Evolutionary conservation across 768 basidiomycete species (phyloP).

Genomic region (Naematelia encephala): DNA sequence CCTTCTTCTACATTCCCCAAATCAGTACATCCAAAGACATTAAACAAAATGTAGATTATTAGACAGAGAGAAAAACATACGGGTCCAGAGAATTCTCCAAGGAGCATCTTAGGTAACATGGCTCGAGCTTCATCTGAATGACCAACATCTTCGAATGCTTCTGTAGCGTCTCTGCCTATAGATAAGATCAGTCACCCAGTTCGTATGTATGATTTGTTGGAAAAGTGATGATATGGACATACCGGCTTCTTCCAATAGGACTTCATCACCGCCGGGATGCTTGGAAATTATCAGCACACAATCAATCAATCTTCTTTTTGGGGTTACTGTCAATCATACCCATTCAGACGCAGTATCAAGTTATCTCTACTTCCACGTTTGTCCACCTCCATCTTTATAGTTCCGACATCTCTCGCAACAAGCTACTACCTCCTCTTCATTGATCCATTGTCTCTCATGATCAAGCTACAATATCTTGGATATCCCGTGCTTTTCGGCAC

Average conservation of each 20-base stretch:
- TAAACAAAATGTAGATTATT: not conserved
- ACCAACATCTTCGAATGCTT: conserved; percentile 98
- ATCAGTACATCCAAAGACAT: not conserved
- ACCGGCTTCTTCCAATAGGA: conserved; percentile 82
- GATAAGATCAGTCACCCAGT: conserved; percentile 12
- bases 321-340: no score
- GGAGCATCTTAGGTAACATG: conserved; percentile 69
- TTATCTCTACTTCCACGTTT: no score
- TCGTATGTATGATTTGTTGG: conserved; percentile 3
- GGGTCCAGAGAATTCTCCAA: conserved; percentile 76
- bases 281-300: conserved; percentile 42
- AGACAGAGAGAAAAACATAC: conserved; percentile 40
- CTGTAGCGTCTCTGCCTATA: conserved; percentile 95
- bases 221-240: conserved; percentile 16
- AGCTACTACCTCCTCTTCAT: no score
- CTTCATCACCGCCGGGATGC: conserved; percentile 99
- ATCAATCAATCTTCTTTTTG: no score
- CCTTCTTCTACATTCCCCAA: not conserved
- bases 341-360: no score
- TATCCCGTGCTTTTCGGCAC: no score
- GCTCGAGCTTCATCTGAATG: conserved; percentile 97
- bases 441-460: no score
- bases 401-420: no score
- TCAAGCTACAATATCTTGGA: no score
- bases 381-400: no score